Evolutionary conservation across 2,329 filamentous ascomycete genomes (phyloP), one percentile per base, ranked within the genome.

Genomic region (Metarhizium brunneum): DNA sequence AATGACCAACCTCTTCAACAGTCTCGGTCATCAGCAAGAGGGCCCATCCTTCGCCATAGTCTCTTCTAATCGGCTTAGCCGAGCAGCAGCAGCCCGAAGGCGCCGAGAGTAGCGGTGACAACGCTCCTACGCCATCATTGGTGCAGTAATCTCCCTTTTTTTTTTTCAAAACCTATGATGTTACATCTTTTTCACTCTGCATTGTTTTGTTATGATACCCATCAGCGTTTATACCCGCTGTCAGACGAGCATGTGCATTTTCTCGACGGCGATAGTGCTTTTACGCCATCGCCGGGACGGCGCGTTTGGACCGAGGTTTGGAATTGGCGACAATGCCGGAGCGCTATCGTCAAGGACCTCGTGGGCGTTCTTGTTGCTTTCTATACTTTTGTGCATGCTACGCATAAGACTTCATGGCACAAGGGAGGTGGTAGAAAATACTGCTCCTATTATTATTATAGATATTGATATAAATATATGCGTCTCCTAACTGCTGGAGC

Each of bases 261-360:
- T 65, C 72, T 79, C 76, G 76, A 75, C 76, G 73, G 75, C 73
- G 75, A 79, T 66, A 79, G 76, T 78, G 76, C 76, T 76, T 59
- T 67, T 78, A 77, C 76, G 76, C 76, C 76, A 79, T 79, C 71
- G 74, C 74, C 75, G 75, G 73, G 76, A 78, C 75, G 75, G 75
- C 70, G 75, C 73, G 71, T 76, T 73, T 72, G 68, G 69, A 76
- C 75, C 72, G 75, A 75, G 74, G 67, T 65, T 62, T 63, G 60
- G 58, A 64, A 62, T 63, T 45, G 68, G 69, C 76, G 76, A 80
- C 69, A 80, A 79, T 80, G 77, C 77, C 72, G 52, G 57, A 72
- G 71, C 77, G 77, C 77, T 79, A 80, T 80, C 74, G 76, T 68
- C 60, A 64, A 64, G 64, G 69, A 74, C 65, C 73, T 77, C 75